phyloP scores from a whole-genome alignment of 441 rosid genomes.

The Adansonia madagascariensis region DNA sequence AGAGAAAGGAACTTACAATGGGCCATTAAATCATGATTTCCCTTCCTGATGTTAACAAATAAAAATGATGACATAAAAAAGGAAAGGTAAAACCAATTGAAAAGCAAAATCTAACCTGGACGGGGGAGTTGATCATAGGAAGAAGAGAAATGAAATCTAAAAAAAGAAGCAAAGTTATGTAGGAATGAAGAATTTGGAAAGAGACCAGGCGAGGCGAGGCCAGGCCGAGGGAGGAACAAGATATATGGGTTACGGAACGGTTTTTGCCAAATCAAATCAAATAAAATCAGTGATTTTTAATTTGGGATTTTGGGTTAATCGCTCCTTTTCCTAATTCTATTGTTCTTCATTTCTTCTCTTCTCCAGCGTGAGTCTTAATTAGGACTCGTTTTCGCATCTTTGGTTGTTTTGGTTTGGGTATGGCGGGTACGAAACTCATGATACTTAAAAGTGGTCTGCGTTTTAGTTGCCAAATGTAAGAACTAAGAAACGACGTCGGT shows the following conservation, averaged over 20 bases:
- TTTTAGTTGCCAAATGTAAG: not conserved
- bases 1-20: not conserved
- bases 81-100: not conserved
- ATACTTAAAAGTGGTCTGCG: not conserved
- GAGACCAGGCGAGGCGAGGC: too few species aligned
- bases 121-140: not conserved
- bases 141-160: not conserved
- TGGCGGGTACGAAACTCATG: not conserved
- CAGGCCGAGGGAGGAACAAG: not conserved
- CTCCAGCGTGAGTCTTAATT: not conserved
- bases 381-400: not conserved
- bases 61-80: not conserved
- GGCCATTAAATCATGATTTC: not conserved
- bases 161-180: not conserved
- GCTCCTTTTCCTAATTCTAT: not conserved
- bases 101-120: slow-evolving; percentile 18
- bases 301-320: not conserved
- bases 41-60: slow-evolving; percentile 2
- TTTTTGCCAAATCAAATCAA: slow-evolving; percentile 6
- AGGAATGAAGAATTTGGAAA: not conserved
- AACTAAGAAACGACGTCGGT: slow-evolving; percentile 1
- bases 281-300: not conserved
- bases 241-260: not conserved
- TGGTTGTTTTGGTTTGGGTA: not conserved
- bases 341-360: not conserved